A percentile compares a stretch with the other conserved stretches of the same genome.
Conservation (phyloP, 1,284 basidiomycete genomes). For the Trichosporon sp. region DNA sequence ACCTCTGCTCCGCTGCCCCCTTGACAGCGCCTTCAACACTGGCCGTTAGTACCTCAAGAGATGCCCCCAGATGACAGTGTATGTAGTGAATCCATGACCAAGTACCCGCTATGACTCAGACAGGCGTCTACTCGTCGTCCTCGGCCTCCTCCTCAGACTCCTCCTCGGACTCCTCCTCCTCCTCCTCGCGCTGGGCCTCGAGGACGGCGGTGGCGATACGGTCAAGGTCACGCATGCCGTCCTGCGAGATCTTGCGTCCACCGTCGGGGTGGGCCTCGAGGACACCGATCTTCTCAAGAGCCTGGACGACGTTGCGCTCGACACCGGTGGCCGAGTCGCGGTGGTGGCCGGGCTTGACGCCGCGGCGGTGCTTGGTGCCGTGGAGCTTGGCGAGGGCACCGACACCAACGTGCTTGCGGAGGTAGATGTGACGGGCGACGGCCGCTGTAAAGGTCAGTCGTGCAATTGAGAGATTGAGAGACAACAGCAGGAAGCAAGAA, state of each 20-base stretch:
- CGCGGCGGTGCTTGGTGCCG: conserved; percentile 90
- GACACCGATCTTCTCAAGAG: conserved; percentile 97
- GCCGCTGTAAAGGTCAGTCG: conserved; percentile 60
- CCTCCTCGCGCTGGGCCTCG: conserved; percentile 77
- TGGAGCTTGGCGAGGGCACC: conserved; percentile 92
- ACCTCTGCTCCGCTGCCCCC: neutral
- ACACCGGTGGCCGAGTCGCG: conserved; percentile 77
- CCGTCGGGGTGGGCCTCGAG: conserved; percentile 91
- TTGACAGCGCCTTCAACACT: too few relatives aligned
- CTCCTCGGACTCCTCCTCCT: conserved; percentile 80
- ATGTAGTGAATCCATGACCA: conserved; percentile 22
- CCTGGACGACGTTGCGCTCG: conserved; percentile 88
- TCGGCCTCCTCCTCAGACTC: conserved; percentile 71
- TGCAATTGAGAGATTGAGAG: neutral
- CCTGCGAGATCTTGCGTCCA: conserved; percentile 92
- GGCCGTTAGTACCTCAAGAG: neutral
- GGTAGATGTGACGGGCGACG: conserved; percentile 98
- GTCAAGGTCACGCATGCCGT: conserved; percentile 92
- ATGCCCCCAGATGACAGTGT: conserved; percentile 10
- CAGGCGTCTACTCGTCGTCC: conserved; percentile 49
- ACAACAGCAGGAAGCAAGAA: neutral
- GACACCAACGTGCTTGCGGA: conserved; percentile 97
- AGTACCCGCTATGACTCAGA: conserved; percentile 17
- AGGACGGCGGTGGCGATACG: conserved; percentile 93
- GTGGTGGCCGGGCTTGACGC: conserved; percentile 94